phyloP scores from a whole-genome alignment of 176 grass and related monocot species.

The Zea luxurians region DNA sequence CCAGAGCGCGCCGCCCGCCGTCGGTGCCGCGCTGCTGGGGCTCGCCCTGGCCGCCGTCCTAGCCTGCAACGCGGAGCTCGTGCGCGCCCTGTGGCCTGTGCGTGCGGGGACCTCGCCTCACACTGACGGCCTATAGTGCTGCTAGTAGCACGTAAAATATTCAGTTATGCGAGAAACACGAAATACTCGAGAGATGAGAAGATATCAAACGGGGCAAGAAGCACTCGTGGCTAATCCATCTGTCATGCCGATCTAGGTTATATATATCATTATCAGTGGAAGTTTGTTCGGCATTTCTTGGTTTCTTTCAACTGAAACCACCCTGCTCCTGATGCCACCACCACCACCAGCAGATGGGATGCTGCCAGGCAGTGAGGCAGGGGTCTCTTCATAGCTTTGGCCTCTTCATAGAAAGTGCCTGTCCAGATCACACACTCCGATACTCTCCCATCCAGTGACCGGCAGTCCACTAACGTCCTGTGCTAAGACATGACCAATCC shows the following conservation, averaged over 20 bases:
- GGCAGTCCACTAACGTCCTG: constrained; percentile 7
- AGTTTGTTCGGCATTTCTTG: neutral
- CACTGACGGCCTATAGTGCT: neutral
- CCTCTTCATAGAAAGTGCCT: neutral
- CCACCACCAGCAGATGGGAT: neutral
- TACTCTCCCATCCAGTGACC: neutral
- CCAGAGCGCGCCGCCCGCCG: constrained; percentile 28
- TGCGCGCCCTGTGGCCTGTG: constrained; percentile 28
- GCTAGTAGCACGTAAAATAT: too few species aligned
- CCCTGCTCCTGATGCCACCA: neutral
- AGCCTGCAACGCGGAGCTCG: constrained; percentile 41
- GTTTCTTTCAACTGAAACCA: neutral
- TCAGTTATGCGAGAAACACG: neutral
- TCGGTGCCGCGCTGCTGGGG: constrained; percentile 23
- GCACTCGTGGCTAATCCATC: neutral
- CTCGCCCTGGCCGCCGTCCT: constrained; percentile 36
- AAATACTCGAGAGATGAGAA: neutral
- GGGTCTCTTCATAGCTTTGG: neutral
- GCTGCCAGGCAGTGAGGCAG: too few species aligned
- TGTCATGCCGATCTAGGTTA: neutral
- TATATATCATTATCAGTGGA: neutral
- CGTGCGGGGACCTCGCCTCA: neutral
- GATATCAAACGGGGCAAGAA: neutral
- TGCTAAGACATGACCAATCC: constrained; percentile 29
- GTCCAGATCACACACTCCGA: neutral